phyloP scores from a whole-genome alignment of 306 rosid species.

The Begonia fuchsioides region DNA sequence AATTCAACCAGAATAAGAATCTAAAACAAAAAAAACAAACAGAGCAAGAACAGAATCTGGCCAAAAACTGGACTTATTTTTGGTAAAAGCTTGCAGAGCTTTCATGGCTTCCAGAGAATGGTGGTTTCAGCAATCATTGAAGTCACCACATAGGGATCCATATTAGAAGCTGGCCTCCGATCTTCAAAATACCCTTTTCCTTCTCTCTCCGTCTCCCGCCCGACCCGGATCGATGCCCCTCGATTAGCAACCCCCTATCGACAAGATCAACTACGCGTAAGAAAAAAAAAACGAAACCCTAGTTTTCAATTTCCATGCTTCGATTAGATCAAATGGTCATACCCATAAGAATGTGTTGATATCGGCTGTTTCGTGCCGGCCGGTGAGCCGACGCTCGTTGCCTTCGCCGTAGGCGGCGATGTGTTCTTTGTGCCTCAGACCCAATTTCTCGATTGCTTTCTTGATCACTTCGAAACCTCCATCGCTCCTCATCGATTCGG shows the following conservation, averaged over 20 bases:
- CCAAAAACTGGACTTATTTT: no score
- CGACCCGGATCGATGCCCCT: constrained; percentile 1
- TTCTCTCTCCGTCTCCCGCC: neutral
- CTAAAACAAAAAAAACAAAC: no score
- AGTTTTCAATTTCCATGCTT: no score
- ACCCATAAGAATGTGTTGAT: constrained; percentile 2
- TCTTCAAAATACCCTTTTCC: constrained; percentile 2
- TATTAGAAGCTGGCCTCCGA: neutral
- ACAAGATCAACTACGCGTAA: neutral
- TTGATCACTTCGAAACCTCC: neutral
- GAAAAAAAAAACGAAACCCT: no score
- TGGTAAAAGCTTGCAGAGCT: no score
- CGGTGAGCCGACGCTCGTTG: constrained; percentile 1
- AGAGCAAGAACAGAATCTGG: no score
- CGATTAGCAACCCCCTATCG: neutral
- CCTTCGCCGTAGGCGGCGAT: constrained; percentile 2
- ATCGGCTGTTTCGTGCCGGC: neutral
- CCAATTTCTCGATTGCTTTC: constrained; percentile 1
- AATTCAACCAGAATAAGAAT: no score
- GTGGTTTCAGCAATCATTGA: constrained; percentile 3
- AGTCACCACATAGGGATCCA: constrained; percentile 1
- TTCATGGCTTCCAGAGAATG: constrained; percentile 1
- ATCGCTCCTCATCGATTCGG: neutral
- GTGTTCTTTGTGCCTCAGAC: neutral
- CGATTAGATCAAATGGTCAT: no score